Evolutionary conservation across 345 rosid species (phyloP).

Genomic region (Murraya koenigii): DNA sequence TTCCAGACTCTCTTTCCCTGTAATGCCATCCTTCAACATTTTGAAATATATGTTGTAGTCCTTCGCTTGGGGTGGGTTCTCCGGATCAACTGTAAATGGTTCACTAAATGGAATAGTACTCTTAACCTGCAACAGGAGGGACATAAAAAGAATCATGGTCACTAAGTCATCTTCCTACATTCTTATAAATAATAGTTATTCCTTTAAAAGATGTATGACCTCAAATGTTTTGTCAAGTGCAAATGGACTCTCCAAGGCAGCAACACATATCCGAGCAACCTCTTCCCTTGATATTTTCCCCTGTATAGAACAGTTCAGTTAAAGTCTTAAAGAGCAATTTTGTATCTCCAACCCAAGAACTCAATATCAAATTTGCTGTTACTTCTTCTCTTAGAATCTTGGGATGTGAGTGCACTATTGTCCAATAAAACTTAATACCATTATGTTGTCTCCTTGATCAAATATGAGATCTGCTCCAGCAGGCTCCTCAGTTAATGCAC

Average conservation of each 20-base stretch:
- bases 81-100: conserved; percentile 81
- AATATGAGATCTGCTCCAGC: conserved; percentile 94
- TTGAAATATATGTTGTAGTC: conserved; percentile 71
- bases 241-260: conserved; percentile 75
- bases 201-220: conserved; percentile 31
- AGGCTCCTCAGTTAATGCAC: conserved; percentile 95
- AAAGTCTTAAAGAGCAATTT: neutral
- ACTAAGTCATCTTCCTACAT: neutral
- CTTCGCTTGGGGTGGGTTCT: conserved; percentile 86
- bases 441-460: conserved; percentile 91
- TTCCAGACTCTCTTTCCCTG: conserved; percentile 74
- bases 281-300: conserved; percentile 96
- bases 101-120: conserved; percentile 88
- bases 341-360: neutral
- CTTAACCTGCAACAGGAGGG: conserved; percentile 57
- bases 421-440: conserved; percentile 36
- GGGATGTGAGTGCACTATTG: neutral
- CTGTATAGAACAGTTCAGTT: conserved; percentile 27
- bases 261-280: conserved; percentile 79
- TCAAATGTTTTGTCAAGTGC: conserved; percentile 90
- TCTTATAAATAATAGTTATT: neutral
- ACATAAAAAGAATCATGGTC: neutral
- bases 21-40: conserved; percentile 68
- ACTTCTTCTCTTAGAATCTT: neutral
- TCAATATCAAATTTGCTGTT: neutral